Evolutionary conservation across 225 moss, liverwort and hornwort species (phyloP).

Genomic region (Pleurozium schreberi): DNA sequence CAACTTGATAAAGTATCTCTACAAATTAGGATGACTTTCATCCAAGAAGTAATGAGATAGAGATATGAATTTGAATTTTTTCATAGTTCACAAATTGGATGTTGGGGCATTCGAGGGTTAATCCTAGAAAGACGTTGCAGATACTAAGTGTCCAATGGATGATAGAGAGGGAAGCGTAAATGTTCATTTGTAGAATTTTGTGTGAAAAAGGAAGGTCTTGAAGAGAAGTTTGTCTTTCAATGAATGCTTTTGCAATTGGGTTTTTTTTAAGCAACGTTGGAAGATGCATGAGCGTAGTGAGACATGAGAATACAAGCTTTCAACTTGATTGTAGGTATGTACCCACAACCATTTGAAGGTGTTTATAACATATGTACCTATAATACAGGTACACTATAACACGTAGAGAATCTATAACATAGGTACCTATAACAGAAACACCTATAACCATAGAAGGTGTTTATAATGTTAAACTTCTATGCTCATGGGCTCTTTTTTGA

Average conservation of each 20-base stretch:
- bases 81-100: not conserved
- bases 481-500: no score
- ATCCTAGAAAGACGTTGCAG: rapidly evolving
- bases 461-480: no score
- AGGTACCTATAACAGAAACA: no score
- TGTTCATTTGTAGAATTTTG: not conserved
- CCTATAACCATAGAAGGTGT: no score
- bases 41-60: not conserved
- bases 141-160: not conserved
- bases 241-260: not conserved
- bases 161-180: not conserved
- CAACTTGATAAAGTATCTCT: not conserved
- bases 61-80: not conserved
- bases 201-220: no score
- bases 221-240: not conserved
- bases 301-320: no score
- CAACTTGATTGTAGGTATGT: not conserved
- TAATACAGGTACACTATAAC: no score
- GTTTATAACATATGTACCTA: no score
- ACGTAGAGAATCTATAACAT: no score
- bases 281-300: no score
- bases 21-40: not conserved
- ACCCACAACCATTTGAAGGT: not conserved
- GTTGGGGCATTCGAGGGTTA: no score
- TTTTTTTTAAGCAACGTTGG: not conserved